Base-by-base conservation (phyloP, 176 grass and related monocot genomes). In the Elaeis guineensis region DNA sequence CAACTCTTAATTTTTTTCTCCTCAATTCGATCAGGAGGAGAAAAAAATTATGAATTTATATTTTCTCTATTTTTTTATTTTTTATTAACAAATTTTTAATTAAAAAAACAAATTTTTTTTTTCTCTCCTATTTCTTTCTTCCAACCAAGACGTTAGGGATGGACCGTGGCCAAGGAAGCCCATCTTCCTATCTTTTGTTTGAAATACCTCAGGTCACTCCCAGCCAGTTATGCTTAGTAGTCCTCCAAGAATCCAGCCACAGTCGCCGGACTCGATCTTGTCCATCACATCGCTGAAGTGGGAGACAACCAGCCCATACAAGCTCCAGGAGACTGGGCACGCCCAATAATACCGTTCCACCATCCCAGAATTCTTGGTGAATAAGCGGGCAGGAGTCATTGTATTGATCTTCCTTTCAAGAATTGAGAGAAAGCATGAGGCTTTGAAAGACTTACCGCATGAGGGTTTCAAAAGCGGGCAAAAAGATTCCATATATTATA, bases 301-400 rank as follows among this genome's bases (percentile, higher is more conserved):
- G 20, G 89, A 95, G 23, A 67, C 57, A 19, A 89, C 72, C 58
- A 95, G 71, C 51, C 89, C 89, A 18, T 95, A 95, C 0, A 95
- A 58, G 0, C 85, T 95, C 89, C 89, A 89, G 16, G 89, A 85
- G 1, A 95, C 78, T 0, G 89, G 89, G 61, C 89, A 89, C 54
- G 71, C 25, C 77, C 77, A 95, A 20, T 64, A 78, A 28, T 89
- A 95, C 89, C 89, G 89, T 85, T 95, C 89, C 89, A 89, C 89
- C 89, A 95, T 21, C 85, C 50, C 62, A 85, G 89, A 35, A 95
- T 17, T 79, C 35, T 78, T 84, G 84, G 78, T 28, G 57, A 63
- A 50, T 63, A 39, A 61, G 11, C 21, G 12, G 25, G 4, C 25
- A 28, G 7, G 20, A 21, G 20, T 48, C 59, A 20, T 18, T 16